A percentile compares a stretch with the other conserved stretches of the same genome.
Evolutionary conservation across 768 basidiomycete genomes (phyloP).

Genomic region (Exsudoporus frostii): DNA sequence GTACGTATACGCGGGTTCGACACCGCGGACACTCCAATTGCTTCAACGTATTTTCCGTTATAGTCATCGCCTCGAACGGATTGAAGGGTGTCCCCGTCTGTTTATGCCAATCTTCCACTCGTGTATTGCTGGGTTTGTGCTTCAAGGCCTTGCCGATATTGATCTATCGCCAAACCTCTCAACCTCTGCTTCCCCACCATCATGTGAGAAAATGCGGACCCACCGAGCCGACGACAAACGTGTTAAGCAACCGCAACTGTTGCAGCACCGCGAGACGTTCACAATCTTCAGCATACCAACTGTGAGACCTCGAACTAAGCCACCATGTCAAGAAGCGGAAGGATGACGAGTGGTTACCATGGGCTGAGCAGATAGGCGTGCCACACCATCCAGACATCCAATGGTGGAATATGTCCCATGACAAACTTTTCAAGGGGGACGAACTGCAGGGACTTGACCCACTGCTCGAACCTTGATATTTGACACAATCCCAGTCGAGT

Average conservation of each 20-base stretch:
- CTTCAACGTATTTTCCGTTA: constrained; percentile 19
- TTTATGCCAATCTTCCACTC: constrained; percentile 22
- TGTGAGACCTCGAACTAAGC: constrained; percentile 9
- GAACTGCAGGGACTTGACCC: constrained; percentile 27
- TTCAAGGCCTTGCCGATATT: constrained; percentile 19
- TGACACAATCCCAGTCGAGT: background rate
- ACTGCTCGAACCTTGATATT: constrained; percentile 33
- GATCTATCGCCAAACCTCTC: constrained; percentile 15
- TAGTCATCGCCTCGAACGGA: constrained; percentile 35
- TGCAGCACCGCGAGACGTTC: constrained; percentile 27
- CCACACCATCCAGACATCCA: constrained; percentile 44
- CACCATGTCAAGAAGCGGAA: background rate
- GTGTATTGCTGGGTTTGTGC: constrained; percentile 12
- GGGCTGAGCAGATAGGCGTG: constrained; percentile 41
- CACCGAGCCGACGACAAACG: constrained; percentile 30
- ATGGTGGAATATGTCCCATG: constrained; percentile 29
- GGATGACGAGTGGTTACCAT: constrained; percentile 18
- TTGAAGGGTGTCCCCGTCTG: constrained; percentile 31
- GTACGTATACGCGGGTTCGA: constrained; percentile 23
- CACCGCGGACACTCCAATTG: constrained; percentile 37
- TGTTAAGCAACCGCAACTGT: constrained; percentile 26
- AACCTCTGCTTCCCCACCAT: background rate
- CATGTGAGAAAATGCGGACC: background rate
- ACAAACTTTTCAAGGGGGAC: constrained; percentile 28
- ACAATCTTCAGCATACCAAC: constrained; percentile 34